These are phyloP conservation scores for Clathrus columnatus DNA, from an alignment of 768 basidiomycete species.

Conservation along the genomic window DNA sequence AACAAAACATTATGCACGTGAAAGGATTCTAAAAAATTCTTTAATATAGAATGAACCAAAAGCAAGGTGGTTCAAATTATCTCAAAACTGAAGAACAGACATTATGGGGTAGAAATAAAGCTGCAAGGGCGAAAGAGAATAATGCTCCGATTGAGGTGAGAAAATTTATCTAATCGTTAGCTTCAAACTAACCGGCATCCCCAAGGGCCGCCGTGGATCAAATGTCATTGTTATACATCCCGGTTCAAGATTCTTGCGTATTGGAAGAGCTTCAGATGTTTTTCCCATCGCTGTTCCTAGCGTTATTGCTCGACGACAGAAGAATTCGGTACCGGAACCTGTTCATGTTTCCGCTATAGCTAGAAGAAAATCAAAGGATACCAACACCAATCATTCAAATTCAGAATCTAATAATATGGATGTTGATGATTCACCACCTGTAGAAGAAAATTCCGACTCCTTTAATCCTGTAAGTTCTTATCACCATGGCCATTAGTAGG, in stretches of 20 bases:
- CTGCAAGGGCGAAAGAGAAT: constrained; percentile 33
- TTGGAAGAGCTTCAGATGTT: constrained; percentile 72
- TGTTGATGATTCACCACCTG: constrained; percentile 14
- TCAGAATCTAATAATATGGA: background rate
- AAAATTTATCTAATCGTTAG: constrained; percentile 7
- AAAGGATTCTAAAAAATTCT: too few species aligned
- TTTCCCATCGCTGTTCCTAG: constrained; percentile 58
- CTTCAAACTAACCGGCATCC: constrained; percentile 13
- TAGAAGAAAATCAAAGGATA: background rate
- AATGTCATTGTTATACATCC: constrained; percentile 75
- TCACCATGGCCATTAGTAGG: too few species aligned
- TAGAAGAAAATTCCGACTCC: constrained; percentile 11
- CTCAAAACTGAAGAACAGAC: constrained; percentile 69
- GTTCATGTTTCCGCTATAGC: background rate
- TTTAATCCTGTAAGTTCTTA: background rate
- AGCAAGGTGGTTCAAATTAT: constrained; percentile 70
- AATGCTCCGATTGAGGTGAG: constrained; percentile 29
- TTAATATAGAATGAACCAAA: constrained; percentile 65
- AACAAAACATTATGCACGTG: constrained; percentile 7
- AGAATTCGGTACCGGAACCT: constrained; percentile 33
- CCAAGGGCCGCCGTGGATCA: constrained; percentile 56
- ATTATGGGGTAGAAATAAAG: constrained; percentile 59
- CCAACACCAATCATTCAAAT: background rate
- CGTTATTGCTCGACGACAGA: constrained; percentile 63
- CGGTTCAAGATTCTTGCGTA: constrained; percentile 63